Base-by-base conservation (phyloP, 1,284 basidiomycete genomes). In the Moniliophthora roreri region DNA sequence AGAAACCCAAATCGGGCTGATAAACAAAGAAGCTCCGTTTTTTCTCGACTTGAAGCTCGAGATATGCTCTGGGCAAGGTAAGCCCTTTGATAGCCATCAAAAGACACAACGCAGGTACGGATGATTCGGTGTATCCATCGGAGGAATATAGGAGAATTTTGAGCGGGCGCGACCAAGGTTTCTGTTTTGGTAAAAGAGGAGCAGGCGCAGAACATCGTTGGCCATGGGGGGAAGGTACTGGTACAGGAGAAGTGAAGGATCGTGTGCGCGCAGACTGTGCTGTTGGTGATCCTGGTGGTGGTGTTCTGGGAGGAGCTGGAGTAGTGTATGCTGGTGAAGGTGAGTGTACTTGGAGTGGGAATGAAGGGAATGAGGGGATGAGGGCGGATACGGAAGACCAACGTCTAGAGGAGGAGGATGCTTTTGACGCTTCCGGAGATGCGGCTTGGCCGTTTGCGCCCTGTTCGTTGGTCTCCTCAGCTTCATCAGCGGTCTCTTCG, bases 91-190 rank as follows among this genome's bases (percentile, higher is more conserved):
- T 75, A 36, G 87, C 85, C 95, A 99, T 98, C 59, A 98, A 75
- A 61, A 96, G 84, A 59, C 85, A 84, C 44, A 98, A 77, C 13
- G 93, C 95, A 47, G 95, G 82, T 13, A 96, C 85, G 35, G 89
- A 92, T 16, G 90, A 91, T 71, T 98, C 96, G 23, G 95, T 98
- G 68, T 91, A 91, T 37, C 89, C 89, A 63, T 92, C 89, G n/a
- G 85, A 79, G 11, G 85, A 87, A 65, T 89, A 88, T 35, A 91
- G 65, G 54, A 91, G 74, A 48, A 91, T 71, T 66, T 88, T 89
- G 52, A 86, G 72, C 6, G 87, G 87, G 34, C 89, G 79, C 32
- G 76, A 70, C 54, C 57, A 58, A 42, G 40, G 56, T 35, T 23
- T 44, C 34, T 41, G 59, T 21, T 49, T 57, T 8, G 54, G 60